Percentiles rank a stretch among this genome's conserved stretches.
phyloP scores from a whole-genome alignment of 2,329 filamentous ascomycete species.

The Colletotrichum sp. region DNA sequence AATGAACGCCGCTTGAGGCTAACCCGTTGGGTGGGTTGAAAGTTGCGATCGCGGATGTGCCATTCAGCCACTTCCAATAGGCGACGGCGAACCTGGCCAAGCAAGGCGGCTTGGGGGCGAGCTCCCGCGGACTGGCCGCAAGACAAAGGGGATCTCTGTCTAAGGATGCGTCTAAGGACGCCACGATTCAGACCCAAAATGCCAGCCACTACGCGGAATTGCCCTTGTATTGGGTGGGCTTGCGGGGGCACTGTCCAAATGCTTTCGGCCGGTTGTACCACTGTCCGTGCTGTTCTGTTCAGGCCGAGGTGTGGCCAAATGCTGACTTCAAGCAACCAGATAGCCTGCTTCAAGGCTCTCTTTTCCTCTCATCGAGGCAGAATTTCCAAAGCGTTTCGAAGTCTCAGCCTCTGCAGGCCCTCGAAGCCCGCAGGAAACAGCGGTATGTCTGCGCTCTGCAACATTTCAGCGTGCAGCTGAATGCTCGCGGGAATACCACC shows the following conservation, averaged over 20 bases:
- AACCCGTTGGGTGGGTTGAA: background rate
- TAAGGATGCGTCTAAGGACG: background rate
- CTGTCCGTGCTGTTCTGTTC: constrained; percentile 2
- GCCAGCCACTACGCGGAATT: background rate
- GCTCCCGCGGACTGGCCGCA: constrained; percentile 11
- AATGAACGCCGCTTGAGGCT: background rate
- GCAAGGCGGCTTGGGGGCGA: background rate
- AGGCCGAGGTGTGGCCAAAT: constrained; percentile 13
- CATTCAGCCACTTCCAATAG: constrained; percentile 4
- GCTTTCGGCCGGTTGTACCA: constrained; percentile 12
- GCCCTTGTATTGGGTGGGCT: background rate
- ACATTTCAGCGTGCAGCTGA: background rate
- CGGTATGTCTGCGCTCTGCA: background rate
- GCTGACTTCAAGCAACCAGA: background rate
- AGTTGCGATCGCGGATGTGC: background rate
- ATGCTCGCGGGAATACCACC: background rate
- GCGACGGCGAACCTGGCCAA: background rate
- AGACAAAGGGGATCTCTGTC: constrained; percentile 17
- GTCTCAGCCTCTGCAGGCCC: background rate
- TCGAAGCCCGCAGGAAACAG: background rate
- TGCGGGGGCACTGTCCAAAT: background rate
- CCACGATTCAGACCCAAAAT: constrained; percentile 2
- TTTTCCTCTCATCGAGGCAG: background rate
- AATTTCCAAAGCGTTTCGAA: background rate
- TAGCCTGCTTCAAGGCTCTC: background rate